Conservation (phyloP, 352 stramenopile species). For the Globisporangium takayamanum region DNA sequence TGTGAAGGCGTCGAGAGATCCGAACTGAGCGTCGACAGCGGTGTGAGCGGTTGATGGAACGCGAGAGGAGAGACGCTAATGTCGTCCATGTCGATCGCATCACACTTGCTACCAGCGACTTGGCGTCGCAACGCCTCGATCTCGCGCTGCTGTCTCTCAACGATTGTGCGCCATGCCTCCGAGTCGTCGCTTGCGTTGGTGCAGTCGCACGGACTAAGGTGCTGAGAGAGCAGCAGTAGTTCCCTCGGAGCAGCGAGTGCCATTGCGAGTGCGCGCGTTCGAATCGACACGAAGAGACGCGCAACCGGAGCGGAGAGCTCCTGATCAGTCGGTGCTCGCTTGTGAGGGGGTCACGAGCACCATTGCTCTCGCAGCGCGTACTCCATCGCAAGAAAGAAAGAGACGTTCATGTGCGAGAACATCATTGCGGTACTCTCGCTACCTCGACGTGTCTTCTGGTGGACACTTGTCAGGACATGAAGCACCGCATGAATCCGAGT, state of each 20-base stretch:
- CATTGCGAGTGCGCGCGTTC: not conserved
- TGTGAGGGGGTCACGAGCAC: too few relatives aligned
- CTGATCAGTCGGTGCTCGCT: too few relatives aligned
- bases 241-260: not conserved
- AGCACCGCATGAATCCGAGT: too few relatives aligned
- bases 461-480: too few relatives aligned
- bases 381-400: too few relatives aligned
- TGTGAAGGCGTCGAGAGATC: slow-evolving; percentile 15
- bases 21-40: slow-evolving; percentile 22
- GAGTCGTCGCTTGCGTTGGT: slow-evolving; percentile 1
- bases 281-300: slow-evolving; percentile 8
- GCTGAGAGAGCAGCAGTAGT: too few relatives aligned
- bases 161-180: slow-evolving; percentile 29
- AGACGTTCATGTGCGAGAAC: too few relatives aligned
- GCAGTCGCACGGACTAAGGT: not conserved
- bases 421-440: too few relatives aligned
- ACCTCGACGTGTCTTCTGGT: too few relatives aligned
- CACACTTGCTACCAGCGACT: not conserved
- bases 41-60: slow-evolving; percentile 2
- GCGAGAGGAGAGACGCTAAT: slow-evolving; percentile 7
- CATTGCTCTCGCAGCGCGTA: too few relatives aligned
- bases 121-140: slow-evolving; percentile 29
- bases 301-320: too few relatives aligned
- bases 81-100: not conserved
- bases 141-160: slow-evolving; percentile 45